Evolutionary conservation across 495 filamentous ascomycete species (phyloP).

Genomic region (Penicillium goetzii): DNA sequence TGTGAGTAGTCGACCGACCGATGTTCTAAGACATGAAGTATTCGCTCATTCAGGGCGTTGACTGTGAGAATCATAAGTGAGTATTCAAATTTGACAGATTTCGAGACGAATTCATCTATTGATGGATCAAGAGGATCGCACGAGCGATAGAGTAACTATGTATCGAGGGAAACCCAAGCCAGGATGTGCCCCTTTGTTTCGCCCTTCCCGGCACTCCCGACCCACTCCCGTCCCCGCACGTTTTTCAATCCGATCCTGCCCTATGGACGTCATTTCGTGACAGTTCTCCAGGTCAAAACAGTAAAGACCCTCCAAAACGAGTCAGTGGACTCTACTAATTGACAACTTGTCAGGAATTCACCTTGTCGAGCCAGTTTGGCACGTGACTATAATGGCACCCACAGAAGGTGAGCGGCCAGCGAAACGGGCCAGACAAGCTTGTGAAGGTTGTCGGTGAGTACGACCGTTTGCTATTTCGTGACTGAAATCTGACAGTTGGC

Average conservation of each 20-base stretch:
- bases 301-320: not conserved
- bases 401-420: not conserved
- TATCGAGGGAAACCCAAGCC: too few relatives aligned
- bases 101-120: too few relatives aligned
- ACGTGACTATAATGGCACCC: not conserved
- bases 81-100: too few relatives aligned
- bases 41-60: too few relatives aligned
- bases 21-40: too few relatives aligned
- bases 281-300: not conserved
- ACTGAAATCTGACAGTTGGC: not conserved
- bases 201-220: not conserved
- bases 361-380: not conserved
- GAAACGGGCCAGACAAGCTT: conserved; percentile 6
- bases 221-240: conserved; percentile 3
- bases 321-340: not conserved
- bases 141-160: too few relatives aligned
- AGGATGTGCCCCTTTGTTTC: not conserved
- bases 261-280: conserved; percentile 1
- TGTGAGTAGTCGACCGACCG: too few relatives aligned
- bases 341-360: not conserved
- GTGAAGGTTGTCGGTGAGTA: conserved; percentile 2
- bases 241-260: conserved; percentile 1
- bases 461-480: not conserved
- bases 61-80: too few relatives aligned
- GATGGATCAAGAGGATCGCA: too few relatives aligned